Evolutionary conservation across 176 grass and related monocot genomes (phyloP).

Genomic region (Rhynchospora tenuis): DNA sequence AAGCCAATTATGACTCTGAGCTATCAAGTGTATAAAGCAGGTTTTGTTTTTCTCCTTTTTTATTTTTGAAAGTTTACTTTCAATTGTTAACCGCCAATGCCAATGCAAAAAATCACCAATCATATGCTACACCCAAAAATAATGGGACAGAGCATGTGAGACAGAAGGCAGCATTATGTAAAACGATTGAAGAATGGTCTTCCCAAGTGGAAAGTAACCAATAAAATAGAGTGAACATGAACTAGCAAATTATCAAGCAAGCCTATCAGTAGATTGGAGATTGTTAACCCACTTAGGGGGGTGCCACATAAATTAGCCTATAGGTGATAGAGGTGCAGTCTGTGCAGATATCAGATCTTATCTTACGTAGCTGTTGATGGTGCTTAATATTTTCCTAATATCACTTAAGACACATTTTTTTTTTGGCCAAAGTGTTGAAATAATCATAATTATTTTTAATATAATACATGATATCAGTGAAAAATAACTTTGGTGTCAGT

Average conservation of each 20-base stretch:
- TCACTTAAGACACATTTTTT: no score
- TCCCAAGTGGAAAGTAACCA: constrained; percentile 7
- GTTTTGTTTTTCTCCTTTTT: not conserved
- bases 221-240: not conserved
- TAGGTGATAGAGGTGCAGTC: no score
- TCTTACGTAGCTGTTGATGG: not conserved
- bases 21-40: not conserved
- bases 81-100: not conserved
- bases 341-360: no score
- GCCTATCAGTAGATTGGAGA: constrained; percentile 8
- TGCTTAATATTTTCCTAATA: no score
- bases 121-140: not conserved
- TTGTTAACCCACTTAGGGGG: not conserved
- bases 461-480: no score
- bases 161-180: not conserved
- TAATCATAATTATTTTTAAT: no score
- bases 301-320: not conserved
- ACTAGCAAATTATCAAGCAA: not conserved
- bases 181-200: not conserved
- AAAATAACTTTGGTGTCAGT: no score
- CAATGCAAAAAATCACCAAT: not conserved
- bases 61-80: no score
- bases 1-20: no score
- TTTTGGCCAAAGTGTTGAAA: no score
- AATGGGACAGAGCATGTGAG: constrained; percentile 12